Evolutionary conservation across 345 rosid genomes (phyloP), one percentile per base, ranked within the genome.

Genomic region (Eucalyptus camaldulensis): DNA sequence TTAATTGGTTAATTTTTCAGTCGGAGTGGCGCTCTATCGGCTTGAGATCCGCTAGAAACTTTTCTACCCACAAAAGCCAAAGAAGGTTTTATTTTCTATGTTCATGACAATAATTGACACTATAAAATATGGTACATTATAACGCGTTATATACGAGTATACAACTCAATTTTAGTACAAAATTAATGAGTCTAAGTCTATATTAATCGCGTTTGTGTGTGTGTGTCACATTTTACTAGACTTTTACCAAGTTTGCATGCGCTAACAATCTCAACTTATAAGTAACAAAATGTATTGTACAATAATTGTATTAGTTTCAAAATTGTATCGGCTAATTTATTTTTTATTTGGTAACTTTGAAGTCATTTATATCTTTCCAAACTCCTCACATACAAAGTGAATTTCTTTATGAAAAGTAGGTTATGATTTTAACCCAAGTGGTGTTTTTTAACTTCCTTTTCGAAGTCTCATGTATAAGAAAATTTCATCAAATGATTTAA

Each of bases 21-120:
- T 49, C 6, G 7, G 16, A 49, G 51, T 49, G 51, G 5, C 0
- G 2, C 5, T 53, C 56, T 53, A 19, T 50, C 0, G 7, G 56
- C 56, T 53, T 19, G 56, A 19, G 56, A 53, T 8, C 56, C 1
- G 2, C 9, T 17, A 51, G 56, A 3, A 51, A 17, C 22, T 51
- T 51, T 51, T 51, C 56, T 17, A 17, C 22, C 56, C 9, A 17
- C 22, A 51, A 31, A 8, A 8, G 33, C 5, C 22, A 15, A 15
- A 31, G 19, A 33, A 58, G 17, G 22, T 69, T 33, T 15, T 9
- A 31, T 16, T n/a, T n/a, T 65, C 37, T 65, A 7, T 65, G 6
- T 31, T 13, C 44, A 69, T 17, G 80, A 33, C 44, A 33, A 33
- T 8, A 15, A 16, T 69, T 9, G 80, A 8, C 7, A 9, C 22